These are phyloP conservation scores for Podila clonocystis DNA, from an alignment of 192 early-diverging fungal species.

Conservation along the genomic window DNA sequence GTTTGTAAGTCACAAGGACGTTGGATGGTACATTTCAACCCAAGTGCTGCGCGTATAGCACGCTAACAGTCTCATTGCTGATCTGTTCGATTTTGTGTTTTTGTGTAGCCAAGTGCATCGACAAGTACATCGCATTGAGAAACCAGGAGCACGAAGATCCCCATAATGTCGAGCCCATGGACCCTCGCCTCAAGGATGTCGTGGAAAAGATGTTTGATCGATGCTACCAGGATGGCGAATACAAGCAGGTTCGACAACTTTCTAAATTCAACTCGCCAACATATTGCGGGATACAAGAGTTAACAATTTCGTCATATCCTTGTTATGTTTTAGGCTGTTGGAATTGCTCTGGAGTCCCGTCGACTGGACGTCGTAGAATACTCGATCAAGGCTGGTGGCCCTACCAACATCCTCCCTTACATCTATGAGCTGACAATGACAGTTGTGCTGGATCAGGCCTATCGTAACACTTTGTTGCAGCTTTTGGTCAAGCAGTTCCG, in stretches of 20 bases:
- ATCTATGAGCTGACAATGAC: conserved; percentile 89
- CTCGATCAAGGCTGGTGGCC: conserved; percentile 78
- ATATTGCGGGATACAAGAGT: too few species aligned
- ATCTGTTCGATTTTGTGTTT: conserved; percentile 5
- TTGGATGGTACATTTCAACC: not conserved
- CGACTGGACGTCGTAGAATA: conserved; percentile 91
- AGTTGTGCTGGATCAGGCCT: conserved; percentile 81
- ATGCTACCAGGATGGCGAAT: conserved; percentile 88
- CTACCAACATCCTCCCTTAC: conserved; percentile 80
- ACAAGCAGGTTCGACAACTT: conserved; percentile 68
- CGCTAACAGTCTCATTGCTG: conserved; percentile 6
- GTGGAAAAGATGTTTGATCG: conserved; percentile 96
- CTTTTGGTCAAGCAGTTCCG: conserved; percentile 80
- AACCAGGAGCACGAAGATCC: conserved; percentile 54
- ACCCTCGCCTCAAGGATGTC: conserved; percentile 83
- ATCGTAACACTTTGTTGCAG: conserved; percentile 84
- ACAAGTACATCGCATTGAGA: conserved; percentile 92
- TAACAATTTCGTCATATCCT: too few species aligned
- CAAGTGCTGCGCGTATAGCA: not conserved
- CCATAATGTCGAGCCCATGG: conserved; percentile 61
- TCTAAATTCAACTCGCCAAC: too few species aligned
- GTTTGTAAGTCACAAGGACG: conserved; percentile 70
- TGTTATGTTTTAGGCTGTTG: conserved; percentile 73
- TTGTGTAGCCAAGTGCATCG: conserved; percentile 85
- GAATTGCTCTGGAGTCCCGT: conserved; percentile 93